A percentile compares a stretch with the other conserved stretches of the same genome.
These are phyloP conservation scores for Digitaria exilis DNA, from an alignment of 202 grass and related monocot genomes.

Conservation along the genomic window DNA sequence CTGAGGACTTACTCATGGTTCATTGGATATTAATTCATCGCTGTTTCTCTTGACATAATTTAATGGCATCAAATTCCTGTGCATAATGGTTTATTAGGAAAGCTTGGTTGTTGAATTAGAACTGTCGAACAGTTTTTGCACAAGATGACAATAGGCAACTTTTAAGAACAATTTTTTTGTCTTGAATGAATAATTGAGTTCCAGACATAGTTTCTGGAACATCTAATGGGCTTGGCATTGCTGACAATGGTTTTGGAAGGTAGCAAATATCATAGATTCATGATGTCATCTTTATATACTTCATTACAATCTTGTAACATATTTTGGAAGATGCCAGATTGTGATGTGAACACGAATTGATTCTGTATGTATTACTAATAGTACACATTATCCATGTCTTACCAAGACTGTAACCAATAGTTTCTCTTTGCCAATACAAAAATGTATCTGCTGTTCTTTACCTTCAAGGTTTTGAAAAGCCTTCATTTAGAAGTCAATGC, in stretches of 20 bases:
- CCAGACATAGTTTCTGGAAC: not conserved
- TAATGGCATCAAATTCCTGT: not conserved
- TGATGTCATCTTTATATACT: not conserved
- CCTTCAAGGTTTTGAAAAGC: not conserved
- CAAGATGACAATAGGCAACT: not conserved
- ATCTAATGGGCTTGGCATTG: constrained; percentile 7
- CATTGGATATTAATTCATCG: not conserved
- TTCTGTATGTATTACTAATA: not conserved
- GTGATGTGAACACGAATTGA: not conserved
- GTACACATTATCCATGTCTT: too few relatives aligned
- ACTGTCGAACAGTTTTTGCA: not conserved
- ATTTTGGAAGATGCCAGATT: not conserved
- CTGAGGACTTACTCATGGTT: not conserved
- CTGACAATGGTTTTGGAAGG: not conserved
- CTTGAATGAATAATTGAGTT: constrained; percentile 1
- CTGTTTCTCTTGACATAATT: constrained; percentile 13
- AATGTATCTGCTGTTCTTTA: not conserved
- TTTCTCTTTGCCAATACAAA: not conserved
- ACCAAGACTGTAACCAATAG: not conserved
- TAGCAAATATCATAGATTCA: not conserved
- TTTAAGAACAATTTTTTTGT: not conserved
- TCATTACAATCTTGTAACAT: not conserved
- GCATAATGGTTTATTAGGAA: constrained; percentile 5
- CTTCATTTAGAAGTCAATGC: not conserved
- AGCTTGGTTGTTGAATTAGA: not conserved